These are phyloP conservation scores for Nannizziopsis arthrosporioides DNA, from an alignment of 2,329 filamentous ascomycete species.

Conservation along the genomic window DNA sequence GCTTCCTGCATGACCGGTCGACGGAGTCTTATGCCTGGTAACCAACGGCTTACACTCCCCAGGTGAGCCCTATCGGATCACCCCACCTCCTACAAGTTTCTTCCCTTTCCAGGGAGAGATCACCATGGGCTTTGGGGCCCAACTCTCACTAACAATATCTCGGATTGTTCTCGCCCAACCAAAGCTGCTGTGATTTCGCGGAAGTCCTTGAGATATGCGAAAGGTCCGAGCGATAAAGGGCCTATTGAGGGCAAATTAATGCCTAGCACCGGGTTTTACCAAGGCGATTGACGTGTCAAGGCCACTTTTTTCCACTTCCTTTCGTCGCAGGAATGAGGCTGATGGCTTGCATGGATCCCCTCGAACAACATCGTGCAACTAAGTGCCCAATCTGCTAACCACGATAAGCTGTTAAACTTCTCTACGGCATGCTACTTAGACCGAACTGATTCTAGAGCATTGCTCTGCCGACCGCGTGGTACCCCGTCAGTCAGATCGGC, in stretches of 20 bases:
- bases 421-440: no score
- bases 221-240: constrained; percentile 1
- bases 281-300: constrained; percentile 4
- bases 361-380: no score
- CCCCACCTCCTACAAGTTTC: background rate
- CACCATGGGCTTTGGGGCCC: background rate
- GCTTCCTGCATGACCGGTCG: background rate
- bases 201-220: background rate
- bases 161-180: background rate
- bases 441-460: no score
- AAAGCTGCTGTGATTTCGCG: background rate
- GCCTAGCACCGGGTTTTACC: no score
- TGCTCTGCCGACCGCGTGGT: no score
- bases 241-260: background rate
- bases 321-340: background rate
- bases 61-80: constrained; percentile 2
- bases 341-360: background rate
- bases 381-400: no score
- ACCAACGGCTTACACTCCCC: background rate
- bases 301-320: background rate
- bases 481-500: no score
- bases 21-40: constrained; percentile 9
- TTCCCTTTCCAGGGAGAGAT: background rate
- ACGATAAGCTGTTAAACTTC: no score
- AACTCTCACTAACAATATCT: background rate